Percentiles rank a stretch among this genome's conserved stretches.
phyloP scores from a whole-genome alignment of 2,329 filamentous ascomycete species.

The Colletotrichum sp. region DNA sequence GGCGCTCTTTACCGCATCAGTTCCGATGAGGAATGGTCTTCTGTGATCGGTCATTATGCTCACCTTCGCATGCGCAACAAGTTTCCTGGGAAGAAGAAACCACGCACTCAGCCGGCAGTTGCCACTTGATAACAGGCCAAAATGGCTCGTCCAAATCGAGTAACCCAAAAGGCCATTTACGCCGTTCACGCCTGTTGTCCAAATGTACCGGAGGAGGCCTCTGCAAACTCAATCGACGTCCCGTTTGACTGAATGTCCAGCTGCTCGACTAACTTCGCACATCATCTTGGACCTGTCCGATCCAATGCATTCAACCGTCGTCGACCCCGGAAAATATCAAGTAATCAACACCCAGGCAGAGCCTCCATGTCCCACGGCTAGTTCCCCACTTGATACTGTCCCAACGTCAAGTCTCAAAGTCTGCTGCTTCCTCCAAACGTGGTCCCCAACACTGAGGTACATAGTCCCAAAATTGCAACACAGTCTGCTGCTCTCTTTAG shows the following conservation, averaged over 20 bases:
- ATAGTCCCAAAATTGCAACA: background rate
- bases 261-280: background rate
- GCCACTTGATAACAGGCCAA: background rate
- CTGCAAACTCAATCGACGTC: background rate
- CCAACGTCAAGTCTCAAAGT: conserved; percentile 6
- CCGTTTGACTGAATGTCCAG: background rate
- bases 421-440: background rate
- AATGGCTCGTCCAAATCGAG: conserved; percentile 6
- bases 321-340: background rate
- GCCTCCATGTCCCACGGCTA: background rate
- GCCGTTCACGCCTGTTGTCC: background rate
- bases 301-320: background rate
- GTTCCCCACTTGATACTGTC: conserved; percentile 14
- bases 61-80: background rate
- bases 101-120: background rate
- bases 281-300: background rate
- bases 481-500: background rate
- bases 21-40: background rate
- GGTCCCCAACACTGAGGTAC: background rate
- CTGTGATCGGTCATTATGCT: background rate
- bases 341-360: conserved; percentile 5
- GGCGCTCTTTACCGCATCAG: background rate
- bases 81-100: background rate
- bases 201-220: background rate
- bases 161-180: background rate